Base-by-base conservation (phyloP, 176 grass and related monocot species). In the Hsuehochloa calcarea region DNA sequence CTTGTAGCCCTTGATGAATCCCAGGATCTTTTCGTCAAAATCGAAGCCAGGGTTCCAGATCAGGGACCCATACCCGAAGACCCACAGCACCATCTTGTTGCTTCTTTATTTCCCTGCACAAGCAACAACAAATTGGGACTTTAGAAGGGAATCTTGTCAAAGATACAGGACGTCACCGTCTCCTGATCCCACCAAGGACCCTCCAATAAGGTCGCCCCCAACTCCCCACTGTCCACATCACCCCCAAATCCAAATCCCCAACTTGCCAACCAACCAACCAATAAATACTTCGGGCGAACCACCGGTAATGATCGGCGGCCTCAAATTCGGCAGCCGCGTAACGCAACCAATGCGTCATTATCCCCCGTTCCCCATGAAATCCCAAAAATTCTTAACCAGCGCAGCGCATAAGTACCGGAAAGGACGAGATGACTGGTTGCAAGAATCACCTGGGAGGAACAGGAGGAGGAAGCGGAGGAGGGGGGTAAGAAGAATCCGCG, bases 41-140 rank as follows among this genome's bases (percentile, higher is more conserved):
- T 95, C 91, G 45, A 98, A 98, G 23, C 96, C 93, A 0, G 96
- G 96, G 64, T 98, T 98, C 96, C 96, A 98, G 74, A 98, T 87
- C 56, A 98, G 88, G 12, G 96, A 98, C n/a, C 96, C 96, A 43
- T 95, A 95, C 44, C 93, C 93, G 34, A 98, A 98, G 29, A 98
- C 93, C 96, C 96, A 98, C 4, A 98, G 88, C 63, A 90, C 96
- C 96, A 98, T 95, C 60, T 25, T 84, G 39, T 29, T 54, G 63
- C 64, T 41, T 52, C 16, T 85, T 73, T 74, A 39, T 29, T 44
- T 19, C 37, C 71, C 77, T 76, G 80, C 3, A 25, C 29, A 44
- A 15, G 23, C 17, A 25, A 56, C 1, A 29, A 29, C 45, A 47
- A 58, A 52, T 7, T 22, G 5, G 34, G 27, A 58, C 20, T 9